Conservation (phyloP, 768 basidiomycete species). For the Crepidotus variabilis region DNA sequence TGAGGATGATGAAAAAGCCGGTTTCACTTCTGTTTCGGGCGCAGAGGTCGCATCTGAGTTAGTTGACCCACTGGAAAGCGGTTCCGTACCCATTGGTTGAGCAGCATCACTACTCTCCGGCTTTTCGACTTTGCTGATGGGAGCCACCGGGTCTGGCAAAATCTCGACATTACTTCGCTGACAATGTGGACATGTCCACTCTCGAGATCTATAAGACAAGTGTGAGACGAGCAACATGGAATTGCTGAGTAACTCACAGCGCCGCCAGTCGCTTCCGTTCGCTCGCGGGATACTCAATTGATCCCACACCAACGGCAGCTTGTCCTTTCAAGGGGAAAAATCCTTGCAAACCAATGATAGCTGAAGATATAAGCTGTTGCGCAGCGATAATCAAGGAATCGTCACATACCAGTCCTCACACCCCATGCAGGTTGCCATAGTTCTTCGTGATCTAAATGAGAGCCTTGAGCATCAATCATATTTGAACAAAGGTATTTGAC, state of each 20-base stretch:
- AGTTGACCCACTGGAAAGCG: background rate
- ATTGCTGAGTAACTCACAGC: slow-evolving; percentile 45
- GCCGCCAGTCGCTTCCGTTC: slow-evolving; percentile 79
- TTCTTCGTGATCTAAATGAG: slow-evolving; percentile 79
- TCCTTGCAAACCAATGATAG: slow-evolving; percentile 84
- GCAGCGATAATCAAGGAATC: slow-evolving; percentile 1
- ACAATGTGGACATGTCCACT: slow-evolving; percentile 79
- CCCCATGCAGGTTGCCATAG: slow-evolving; percentile 99
- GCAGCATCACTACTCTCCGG: background rate
- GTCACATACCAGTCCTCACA: slow-evolving; percentile 75
- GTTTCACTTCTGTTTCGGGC: background rate
- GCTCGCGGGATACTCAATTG: slow-evolving; percentile 68
- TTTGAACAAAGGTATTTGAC: slow-evolving; percentile 21
- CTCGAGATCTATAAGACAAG: slow-evolving; percentile 56
- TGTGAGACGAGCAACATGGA: background rate
- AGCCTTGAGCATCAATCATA: slow-evolving; percentile 8
- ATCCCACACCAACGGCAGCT: slow-evolving; percentile 83
- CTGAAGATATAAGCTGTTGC: slow-evolving; percentile 23
- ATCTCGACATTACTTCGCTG: slow-evolving; percentile 60
- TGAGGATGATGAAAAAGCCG: background rate
- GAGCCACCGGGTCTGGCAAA: slow-evolving; percentile 60
- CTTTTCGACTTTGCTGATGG: slow-evolving; percentile 2
- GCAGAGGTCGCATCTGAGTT: background rate
- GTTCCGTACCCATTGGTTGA: background rate
- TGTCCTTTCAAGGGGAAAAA: slow-evolving; percentile 90